Conservation (phyloP, 116 monocot species). For the Dioscorea cayenensis region DNA sequence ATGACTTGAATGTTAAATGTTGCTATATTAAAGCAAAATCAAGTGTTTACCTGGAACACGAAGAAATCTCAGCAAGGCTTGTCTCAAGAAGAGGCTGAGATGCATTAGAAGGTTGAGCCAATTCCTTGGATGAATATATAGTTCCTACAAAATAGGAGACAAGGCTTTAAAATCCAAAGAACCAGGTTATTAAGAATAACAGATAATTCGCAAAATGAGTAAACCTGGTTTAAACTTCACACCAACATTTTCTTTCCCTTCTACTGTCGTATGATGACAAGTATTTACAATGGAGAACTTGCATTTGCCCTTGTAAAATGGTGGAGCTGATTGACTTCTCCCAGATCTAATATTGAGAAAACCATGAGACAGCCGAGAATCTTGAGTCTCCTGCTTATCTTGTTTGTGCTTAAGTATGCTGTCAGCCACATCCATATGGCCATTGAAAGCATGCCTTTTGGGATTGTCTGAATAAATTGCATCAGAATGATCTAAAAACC, state of each 20-base stretch:
- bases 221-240: constrained; percentile 28
- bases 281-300: constrained; percentile 40
- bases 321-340: constrained; percentile 87
- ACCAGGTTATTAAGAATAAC: neutral
- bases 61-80: constrained; percentile 9
- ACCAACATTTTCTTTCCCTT: constrained; percentile 15
- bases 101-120: constrained; percentile 16
- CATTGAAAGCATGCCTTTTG: neutral
- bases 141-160: constrained; percentile 17
- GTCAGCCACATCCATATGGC: neutral
- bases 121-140: neutral
- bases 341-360: constrained; percentile 15
- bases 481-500: constrained; percentile 12
- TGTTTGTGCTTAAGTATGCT: neutral
- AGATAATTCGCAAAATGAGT: neutral
- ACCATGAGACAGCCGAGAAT: constrained; percentile 9
- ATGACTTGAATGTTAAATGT: neutral
- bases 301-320: constrained; percentile 55
- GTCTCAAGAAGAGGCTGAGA: constrained; percentile 28
- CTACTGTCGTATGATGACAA: constrained; percentile 8
- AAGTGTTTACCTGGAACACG: constrained; percentile 29
- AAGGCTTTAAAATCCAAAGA: neutral
- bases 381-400: constrained; percentile 4
- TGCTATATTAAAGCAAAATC: neutral
- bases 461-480: constrained; percentile 9